Evolutionary conservation across 306 rosid genomes (phyloP).

Genomic region (Carpinus viminea): DNA sequence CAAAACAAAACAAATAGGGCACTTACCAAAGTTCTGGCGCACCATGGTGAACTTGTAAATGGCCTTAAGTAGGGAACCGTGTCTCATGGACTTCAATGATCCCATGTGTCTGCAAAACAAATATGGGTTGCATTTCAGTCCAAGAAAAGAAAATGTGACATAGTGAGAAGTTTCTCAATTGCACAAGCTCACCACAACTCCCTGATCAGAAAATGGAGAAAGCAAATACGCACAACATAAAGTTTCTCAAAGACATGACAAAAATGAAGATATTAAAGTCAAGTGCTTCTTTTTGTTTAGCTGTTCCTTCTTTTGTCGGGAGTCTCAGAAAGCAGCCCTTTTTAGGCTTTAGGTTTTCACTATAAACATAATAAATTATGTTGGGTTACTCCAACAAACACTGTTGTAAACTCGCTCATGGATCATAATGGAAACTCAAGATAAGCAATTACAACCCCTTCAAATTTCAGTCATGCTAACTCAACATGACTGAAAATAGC

Average conservation of each 20-base stretch:
- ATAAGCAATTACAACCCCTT: not conserved
- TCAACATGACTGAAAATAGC: too few species aligned
- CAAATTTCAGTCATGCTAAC: too few species aligned
- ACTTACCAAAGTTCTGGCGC: conserved; percentile 78
- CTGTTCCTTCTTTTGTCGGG: not conserved
- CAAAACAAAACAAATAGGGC: not conserved
- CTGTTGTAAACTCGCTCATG: not conserved
- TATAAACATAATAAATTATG: too few species aligned
- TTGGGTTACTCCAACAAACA: not conserved
- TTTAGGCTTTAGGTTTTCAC: too few species aligned
- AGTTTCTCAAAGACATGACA: not conserved
- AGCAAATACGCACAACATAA: not conserved
- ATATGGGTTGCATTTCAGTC: conserved; percentile 22
- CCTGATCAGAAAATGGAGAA: not conserved
- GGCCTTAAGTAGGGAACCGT: conserved; percentile 76
- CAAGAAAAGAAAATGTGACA: conserved; percentile 7
- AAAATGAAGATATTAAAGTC: not conserved
- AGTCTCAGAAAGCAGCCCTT: too few species aligned
- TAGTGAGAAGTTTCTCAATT: conserved; percentile 13
- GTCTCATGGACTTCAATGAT: conserved; percentile 57
- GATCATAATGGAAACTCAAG: not conserved
- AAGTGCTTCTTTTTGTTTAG: not conserved
- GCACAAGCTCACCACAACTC: conserved; percentile 3
- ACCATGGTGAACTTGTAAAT: conserved; percentile 64
- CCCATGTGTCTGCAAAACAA: conserved; percentile 76